Percentiles rank a stretch among this genome's conserved stretches.
Conservation (phyloP, 169 alveolate genomes). For the Plasmodium billcollinsi region DNA sequence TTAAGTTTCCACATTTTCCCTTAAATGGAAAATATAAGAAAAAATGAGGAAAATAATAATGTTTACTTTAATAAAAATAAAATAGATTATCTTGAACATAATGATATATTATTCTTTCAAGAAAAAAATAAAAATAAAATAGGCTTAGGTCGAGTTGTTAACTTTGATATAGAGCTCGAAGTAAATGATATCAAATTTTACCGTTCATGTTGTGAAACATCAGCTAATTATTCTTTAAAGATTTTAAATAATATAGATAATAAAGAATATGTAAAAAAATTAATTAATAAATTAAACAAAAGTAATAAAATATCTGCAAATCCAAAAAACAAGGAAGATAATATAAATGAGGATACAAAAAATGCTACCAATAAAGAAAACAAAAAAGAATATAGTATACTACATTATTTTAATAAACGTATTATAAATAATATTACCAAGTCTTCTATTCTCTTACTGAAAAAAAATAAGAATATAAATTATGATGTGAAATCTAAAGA, state of each 20-base stretch:
- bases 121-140: conserved; percentile 44
- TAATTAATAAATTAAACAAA: conserved; percentile 6
- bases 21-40: conserved; percentile 49
- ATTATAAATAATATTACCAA: background rate
- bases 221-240: conserved; percentile 11
- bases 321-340: background rate
- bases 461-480: background rate
- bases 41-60: conserved; percentile 17
- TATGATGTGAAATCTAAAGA: background rate
- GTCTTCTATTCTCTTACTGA: too few relatives aligned
- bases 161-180: conserved; percentile 44
- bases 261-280: conserved; percentile 39
- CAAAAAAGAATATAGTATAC: conserved; percentile 10
- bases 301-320: background rate
- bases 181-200: conserved; percentile 14
- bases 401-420: background rate
- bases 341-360: background rate
- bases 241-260: conserved; percentile 47
- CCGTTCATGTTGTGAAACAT: background rate
- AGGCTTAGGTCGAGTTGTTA: conserved; percentile 58
- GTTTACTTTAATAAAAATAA: conserved; percentile 23
- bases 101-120: conserved; percentile 61
- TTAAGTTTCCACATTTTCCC: background rate
- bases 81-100: conserved; percentile 19
- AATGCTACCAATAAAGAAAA: background rate